Base-by-base conservation (phyloP, 116 monocot genomes). In the Thalassia testudinum region DNA sequence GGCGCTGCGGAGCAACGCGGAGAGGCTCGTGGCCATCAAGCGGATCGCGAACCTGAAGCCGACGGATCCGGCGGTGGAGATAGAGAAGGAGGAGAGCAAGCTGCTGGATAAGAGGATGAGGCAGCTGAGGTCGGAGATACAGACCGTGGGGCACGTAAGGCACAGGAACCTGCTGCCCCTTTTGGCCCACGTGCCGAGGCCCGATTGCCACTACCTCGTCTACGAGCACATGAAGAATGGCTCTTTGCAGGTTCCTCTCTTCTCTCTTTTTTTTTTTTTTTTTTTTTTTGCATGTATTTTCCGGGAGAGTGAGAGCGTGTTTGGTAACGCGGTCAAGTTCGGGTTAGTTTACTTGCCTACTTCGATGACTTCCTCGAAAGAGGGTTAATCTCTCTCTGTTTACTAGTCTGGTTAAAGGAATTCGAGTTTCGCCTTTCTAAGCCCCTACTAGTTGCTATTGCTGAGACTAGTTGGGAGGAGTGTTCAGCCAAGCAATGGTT, bases 191-290 rank as follows among this genome's bases (percentile, higher is more conserved):
- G 64, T 82, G 0, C 24, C 73, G 6, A 66, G 57, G 5, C 62
- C 62, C 3, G 77, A 70, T 8, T 61, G 77, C 64, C 61, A 82
- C 59, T 70, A 62, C 27, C 64, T 82, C 14, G 25, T 82, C 34
- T 77, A 82, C 55, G 74, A 74, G 66, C 73, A 50, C 74, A 82
- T 82, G 82, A 76, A 76, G 67, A 77, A 78, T 62, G 82, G 82
- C 21, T 71, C 71, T 25, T 73, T 82, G 6, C 66, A 63, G 16
- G 70, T 73, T 29, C 66, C 54, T 22, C 53, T 81, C 26, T 45
- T 21, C 16, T n/a, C n/a, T n/a, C n/a, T n/a, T n/a, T n/a, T n/a
- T n/a, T n/a, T n/a, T n/a, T n/a, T n/a, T n/a, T n/a, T n/a, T n/a
- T n/a, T n/a, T n/a, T n/a, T n/a, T n/a, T n/a, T n/a, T n/a, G n/a